Conservation (phyloP, 148 eudicot genomes). For the Nepenthes mirabilis region DNA sequence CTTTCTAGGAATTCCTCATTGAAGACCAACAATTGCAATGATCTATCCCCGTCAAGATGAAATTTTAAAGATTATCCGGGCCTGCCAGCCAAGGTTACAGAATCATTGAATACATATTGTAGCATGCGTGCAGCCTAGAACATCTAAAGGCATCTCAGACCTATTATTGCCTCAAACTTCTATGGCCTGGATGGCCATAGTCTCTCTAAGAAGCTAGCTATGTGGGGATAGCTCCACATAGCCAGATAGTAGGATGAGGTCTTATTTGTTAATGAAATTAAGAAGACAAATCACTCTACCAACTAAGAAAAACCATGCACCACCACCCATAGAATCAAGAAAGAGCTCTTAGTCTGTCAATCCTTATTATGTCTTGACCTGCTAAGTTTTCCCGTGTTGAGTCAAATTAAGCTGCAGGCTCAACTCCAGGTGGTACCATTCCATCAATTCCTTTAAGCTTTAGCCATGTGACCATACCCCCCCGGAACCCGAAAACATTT, state of each 20-base stretch:
- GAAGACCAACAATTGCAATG: slow-evolving; percentile 42
- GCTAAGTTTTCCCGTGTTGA: neutral
- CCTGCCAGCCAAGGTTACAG: too few relatives aligned
- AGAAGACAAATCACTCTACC: neutral
- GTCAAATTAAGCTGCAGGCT: slow-evolving; percentile 1
- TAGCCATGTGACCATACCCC: neutral
- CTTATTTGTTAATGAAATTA: neutral
- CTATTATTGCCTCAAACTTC: too few relatives aligned
- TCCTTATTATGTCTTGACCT: neutral
- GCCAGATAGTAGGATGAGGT: neutral
- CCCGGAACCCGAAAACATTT: too few relatives aligned
- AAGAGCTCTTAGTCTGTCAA: slow-evolving; percentile 1
- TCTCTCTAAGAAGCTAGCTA: too few relatives aligned
- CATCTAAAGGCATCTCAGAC: too few relatives aligned
- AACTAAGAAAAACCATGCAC: slow-evolving; percentile 1
- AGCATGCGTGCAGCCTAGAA: too few relatives aligned
- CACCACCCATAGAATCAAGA: slow-evolving; percentile 3
- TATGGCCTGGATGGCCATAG: too few relatives aligned
- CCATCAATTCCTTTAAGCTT: neutral
- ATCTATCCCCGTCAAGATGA: slow-evolving; percentile 41
- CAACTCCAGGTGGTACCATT: neutral
- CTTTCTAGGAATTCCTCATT: slow-evolving; percentile 40
- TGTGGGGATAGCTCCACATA: too few relatives aligned
- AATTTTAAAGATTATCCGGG: slow-evolving; percentile 14
- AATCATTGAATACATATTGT: too few relatives aligned